Base-by-base conservation (phyloP, 176 grass and related monocot genomes). In the Ampelocalamus luodianensis region DNA sequence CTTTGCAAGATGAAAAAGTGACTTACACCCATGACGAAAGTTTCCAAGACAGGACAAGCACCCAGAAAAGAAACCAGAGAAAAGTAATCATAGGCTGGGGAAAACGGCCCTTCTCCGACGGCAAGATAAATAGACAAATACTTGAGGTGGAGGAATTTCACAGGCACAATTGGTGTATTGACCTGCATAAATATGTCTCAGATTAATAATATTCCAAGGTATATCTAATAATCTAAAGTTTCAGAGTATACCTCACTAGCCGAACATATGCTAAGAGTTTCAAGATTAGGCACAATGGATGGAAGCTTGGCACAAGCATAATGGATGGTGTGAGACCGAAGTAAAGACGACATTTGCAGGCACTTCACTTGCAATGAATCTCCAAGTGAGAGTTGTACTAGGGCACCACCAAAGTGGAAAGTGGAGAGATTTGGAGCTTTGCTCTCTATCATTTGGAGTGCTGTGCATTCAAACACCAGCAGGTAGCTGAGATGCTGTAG, bases 111-210 rank as follows among this genome's bases (percentile, higher is more conserved):
- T 6, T 75, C 8, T 12, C 12, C 22, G 0, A 22, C 0, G 6
- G 45, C 24, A 54, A 55, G 29, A 38, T 0, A 12, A 74, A 74
- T 53, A 18, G 10, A 1, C 48, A 74, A 10, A 29, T n/a, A 38
- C 9, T 75, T 75, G 18, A 75, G 49, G 72, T 56, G 50, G 49
- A 55, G 49, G 29, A 75, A 75, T 75, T 38, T 75, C 9, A 11
- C 9, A 56, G 18, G 27, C 6, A 75, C 17, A 4, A 56, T 75
- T 38, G 72, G 72, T 8, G 50, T 55, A 75, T 37, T 55, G 4
- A 75, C 1, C 48, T 54, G 48, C 17, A 37, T 1, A 12, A 22
- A 75, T 55, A 4, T 2, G 0, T 8, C 1, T 34, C 48, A 75
- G 16, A n/a, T 75, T 55, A 55, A 37, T 75, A 9, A 75, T 12